Conservation (phyloP, 1,139 yeast species). For the Spathaspora jeffriesii region DNA sequence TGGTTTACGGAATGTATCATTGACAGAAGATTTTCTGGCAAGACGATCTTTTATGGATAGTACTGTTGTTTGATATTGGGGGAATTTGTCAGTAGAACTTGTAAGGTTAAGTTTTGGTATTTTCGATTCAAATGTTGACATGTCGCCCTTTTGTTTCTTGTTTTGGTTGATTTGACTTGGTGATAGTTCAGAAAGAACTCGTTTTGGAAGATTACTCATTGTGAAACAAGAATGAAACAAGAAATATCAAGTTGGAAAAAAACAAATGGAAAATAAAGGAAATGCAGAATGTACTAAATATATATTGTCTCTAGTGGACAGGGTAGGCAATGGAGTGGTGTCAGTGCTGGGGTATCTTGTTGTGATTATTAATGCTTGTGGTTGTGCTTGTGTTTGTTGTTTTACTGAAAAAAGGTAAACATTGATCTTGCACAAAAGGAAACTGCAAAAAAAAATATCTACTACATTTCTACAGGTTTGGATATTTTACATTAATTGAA, state of each 20-base stretch:
- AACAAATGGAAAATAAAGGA: not conserved
- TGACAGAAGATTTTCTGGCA: conserved; percentile 10
- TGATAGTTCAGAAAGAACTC: conserved; percentile 11
- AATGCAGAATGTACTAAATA: too few relatives aligned
- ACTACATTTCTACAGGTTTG: not conserved
- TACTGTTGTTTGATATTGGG: conserved; percentile 9
- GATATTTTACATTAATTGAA: too few relatives aligned
- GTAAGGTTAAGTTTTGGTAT: conserved; percentile 2
- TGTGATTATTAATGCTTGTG: too few relatives aligned
- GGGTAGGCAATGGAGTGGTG: not conserved
- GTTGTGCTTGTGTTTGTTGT: not conserved
- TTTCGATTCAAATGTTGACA: conserved; percentile 6
- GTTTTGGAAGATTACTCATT: conserved; percentile 4
- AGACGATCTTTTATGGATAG: conserved; percentile 11
- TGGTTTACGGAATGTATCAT: conserved; percentile 2
- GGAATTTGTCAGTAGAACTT: not conserved
- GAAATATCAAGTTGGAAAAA: not conserved
- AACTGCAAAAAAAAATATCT: not conserved
- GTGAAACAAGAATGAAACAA: conserved; percentile 11
- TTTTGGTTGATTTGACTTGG: conserved; percentile 7
- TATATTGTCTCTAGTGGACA: too few relatives aligned
- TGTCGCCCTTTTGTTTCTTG: not conserved
- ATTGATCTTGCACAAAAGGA: not conserved
- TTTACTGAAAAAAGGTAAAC: conserved; percentile 2
- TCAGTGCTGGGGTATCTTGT: not conserved